Conservation (phyloP, 768 basidiomycete species). For the Ramaria sp. region DNA sequence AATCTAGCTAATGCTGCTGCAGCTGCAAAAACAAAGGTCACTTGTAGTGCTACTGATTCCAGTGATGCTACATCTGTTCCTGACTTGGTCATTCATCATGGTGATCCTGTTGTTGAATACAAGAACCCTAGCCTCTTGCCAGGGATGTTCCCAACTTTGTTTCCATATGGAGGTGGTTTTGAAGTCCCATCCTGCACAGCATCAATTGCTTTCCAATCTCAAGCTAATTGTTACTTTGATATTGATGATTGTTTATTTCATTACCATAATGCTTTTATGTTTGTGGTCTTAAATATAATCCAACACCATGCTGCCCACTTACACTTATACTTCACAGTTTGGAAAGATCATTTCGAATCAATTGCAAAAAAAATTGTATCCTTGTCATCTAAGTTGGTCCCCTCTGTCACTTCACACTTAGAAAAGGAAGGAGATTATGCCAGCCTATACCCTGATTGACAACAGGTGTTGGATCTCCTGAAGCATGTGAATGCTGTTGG, state of each 20-base stretch:
- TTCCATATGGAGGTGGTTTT: conserved; percentile 14
- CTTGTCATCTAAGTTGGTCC: conserved; percentile 7
- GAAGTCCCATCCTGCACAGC: background rate
- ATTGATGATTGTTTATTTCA: conserved; percentile 16
- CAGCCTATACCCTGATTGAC: conserved; percentile 11
- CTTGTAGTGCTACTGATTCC: background rate
- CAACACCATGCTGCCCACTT: conserved; percentile 7
- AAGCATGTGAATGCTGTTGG: conserved; percentile 11
- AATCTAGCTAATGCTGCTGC: no score
- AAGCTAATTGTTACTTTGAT: conserved; percentile 9
- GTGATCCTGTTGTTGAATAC: background rate
- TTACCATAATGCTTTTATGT: conserved; percentile 12
- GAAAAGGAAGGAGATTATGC: no score
- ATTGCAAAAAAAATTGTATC: conserved; percentile 2
- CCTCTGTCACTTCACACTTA: no score
- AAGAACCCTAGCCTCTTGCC: no score
- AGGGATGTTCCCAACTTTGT: conserved; percentile 13
- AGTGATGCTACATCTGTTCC: background rate
- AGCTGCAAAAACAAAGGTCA: background rate
- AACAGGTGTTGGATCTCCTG: conserved; percentile 9
- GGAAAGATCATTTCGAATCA: background rate
- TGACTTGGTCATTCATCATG: background rate
- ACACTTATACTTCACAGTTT: conserved; percentile 8
- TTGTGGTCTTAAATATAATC: conserved; percentile 14
- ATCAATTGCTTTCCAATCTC: conserved; percentile 1